phyloP scores from a whole-genome alignment of 31 red algal genomes.

The Asparagopsis taxiformis region DNA sequence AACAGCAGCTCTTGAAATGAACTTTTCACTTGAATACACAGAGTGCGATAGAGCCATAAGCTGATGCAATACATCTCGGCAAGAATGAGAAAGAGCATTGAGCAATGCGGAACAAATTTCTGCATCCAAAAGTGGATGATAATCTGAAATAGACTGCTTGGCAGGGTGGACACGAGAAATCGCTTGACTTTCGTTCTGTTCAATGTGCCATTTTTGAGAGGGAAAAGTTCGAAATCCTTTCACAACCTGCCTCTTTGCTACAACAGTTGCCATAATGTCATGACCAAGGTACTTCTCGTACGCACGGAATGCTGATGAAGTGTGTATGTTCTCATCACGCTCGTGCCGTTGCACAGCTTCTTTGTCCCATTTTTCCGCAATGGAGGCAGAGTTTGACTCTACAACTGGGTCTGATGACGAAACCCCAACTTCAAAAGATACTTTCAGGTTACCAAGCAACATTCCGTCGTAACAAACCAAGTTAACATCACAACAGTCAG shows the following conservation, averaged over 20 bases:
- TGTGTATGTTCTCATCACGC: conserved; percentile 8
- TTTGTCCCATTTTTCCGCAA: conserved; percentile 1
- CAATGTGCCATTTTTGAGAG: not conserved
- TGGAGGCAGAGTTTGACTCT: not conserved
- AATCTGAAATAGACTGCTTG: too few species aligned
- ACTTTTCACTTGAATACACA: not conserved
- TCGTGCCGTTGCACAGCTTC: not conserved
- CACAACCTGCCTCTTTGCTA: conserved; percentile 9
- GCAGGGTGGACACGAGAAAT: not conserved
- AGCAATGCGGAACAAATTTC: not conserved
- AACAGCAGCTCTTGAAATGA: not conserved
- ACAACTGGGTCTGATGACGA: not conserved
- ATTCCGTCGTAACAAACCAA: conserved; percentile 19
- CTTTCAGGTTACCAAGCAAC: conserved; percentile 6
- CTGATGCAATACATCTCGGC: conserved; percentile 5
- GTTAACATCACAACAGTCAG: conserved; percentile 1
- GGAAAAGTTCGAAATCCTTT: conserved; percentile 27
- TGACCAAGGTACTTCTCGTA: not conserved
- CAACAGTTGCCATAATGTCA: not conserved
- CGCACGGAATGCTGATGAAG: not conserved
- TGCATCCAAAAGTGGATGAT: not conserved
- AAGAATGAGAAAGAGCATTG: not conserved
- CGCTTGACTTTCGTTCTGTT: not conserved
- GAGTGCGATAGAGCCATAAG: conserved; percentile 6
- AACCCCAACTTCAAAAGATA: not conserved